Percentiles rank a stretch among this genome's conserved stretches.
Conservation (phyloP, 2,329 filamentous ascomycete species). For the Tolypocladium pustulatum region DNA sequence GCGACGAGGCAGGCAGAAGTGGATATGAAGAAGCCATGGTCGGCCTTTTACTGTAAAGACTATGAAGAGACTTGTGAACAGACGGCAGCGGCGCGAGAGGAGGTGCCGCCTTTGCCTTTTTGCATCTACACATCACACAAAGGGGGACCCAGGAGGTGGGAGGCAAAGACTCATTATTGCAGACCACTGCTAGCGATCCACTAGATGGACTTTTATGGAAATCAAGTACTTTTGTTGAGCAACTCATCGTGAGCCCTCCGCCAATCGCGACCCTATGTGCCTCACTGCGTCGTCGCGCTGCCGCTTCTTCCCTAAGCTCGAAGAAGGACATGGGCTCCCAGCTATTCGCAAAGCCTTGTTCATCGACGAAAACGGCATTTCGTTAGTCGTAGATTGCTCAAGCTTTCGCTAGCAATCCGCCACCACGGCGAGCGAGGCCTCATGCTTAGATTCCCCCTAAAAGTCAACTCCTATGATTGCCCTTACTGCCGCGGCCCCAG, state of each 20-base stretch:
- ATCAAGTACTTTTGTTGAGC: neutral
- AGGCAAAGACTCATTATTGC: neutral
- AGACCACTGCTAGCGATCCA: neutral
- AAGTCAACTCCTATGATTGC: constrained; percentile 14
- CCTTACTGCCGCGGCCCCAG: constrained; percentile 10
- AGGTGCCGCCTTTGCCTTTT: neutral
- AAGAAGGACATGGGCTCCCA: neutral
- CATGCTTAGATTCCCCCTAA: too few species aligned
- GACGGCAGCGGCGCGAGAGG: neutral
- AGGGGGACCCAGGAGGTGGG: neutral
- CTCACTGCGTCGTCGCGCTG: neutral
- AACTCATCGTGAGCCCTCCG: too few species aligned
- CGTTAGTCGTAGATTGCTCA: too few species aligned
- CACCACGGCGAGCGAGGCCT: too few species aligned
- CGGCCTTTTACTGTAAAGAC: neutral
- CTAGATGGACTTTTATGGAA: neutral
- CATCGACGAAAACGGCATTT: too few species aligned
- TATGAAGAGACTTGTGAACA: neutral
- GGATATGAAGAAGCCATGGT: neutral
- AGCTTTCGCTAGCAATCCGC: neutral
- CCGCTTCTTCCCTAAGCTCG: neutral
- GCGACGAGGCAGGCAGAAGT: neutral
- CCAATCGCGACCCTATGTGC: neutral
- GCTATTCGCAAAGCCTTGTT: neutral
- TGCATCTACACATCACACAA: neutral